Evolutionary conservation across 257 asterid genomes (phyloP).

Genomic region (Nicotiana noctiflora): DNA sequence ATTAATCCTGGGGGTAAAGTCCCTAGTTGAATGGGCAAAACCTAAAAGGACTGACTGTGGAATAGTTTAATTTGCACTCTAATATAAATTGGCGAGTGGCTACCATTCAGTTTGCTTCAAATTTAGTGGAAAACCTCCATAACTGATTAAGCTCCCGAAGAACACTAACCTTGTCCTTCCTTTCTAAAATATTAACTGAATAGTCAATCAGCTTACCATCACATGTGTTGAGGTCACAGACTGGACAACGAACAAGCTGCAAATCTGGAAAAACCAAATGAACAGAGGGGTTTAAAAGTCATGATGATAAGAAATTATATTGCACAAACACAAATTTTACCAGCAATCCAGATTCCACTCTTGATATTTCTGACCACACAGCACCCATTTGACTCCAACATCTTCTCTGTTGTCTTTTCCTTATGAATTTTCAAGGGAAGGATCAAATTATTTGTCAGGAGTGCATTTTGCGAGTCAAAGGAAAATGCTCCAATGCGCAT

Average conservation of each 20-base stretch:
- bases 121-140: background rate
- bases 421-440: conserved; percentile 37
- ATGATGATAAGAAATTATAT: background rate
- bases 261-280: conserved; percentile 47
- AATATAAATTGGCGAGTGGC: background rate
- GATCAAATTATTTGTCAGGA: conserved; percentile 52
- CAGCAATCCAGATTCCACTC: conserved; percentile 97
- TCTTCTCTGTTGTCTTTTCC: conserved; percentile 31
- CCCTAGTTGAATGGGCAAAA: background rate
- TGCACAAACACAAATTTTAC: conserved; percentile 27
- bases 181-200: background rate
- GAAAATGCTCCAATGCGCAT: conserved; percentile 87
- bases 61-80: background rate
- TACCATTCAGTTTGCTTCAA: background rate
- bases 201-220: conserved; percentile 54
- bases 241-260: conserved; percentile 98
- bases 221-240: conserved; percentile 82
- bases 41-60: background rate
- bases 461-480: conserved; percentile 58
- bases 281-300: background rate
- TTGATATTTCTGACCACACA: conserved; percentile 56
- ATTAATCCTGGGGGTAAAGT: background rate
- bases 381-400: conserved; percentile 41
- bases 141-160: background rate
- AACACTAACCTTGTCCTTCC: background rate